phyloP scores from a whole-genome alignment of 2,329 filamentous ascomycete species.

The Ophiostoma pallidulum region DNA sequence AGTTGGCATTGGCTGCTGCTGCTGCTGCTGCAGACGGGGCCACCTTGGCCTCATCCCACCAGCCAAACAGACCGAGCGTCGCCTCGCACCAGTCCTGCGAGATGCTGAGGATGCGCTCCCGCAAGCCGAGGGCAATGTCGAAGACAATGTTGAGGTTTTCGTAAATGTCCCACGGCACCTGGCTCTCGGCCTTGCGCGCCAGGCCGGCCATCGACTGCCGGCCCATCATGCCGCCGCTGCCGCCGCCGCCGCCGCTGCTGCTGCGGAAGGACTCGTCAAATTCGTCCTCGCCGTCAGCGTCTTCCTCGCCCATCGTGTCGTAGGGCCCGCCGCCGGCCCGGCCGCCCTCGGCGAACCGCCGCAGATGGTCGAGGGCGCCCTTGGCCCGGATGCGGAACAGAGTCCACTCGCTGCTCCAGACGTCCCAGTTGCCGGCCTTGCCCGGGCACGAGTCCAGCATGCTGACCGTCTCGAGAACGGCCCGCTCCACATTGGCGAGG shows the following conservation, averaged over 20 bases:
- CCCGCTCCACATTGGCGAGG: slow-evolving; percentile 67
- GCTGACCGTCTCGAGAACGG: slow-evolving; percentile 56
- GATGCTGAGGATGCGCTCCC: slow-evolving; percentile 63
- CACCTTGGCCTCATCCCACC: slow-evolving; percentile 65
- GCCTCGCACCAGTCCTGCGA: slow-evolving; percentile 92
- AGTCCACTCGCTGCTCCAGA: slow-evolving; percentile 71
- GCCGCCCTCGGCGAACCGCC: slow-evolving; percentile 69
- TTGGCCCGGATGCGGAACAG: slow-evolving; percentile 70
- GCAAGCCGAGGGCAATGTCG: slow-evolving; percentile 66
- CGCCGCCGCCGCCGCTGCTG: slow-evolving; percentile 29
- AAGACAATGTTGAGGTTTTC: slow-evolving; percentile 75
- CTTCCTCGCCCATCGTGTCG: slow-evolving; percentile 52
- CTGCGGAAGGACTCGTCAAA: slow-evolving; percentile 28
- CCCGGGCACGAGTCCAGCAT: slow-evolving; percentile 67
- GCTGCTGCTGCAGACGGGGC: slow-evolving; percentile 41
- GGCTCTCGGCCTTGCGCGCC: slow-evolving; percentile 70
- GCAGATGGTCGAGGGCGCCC: slow-evolving; percentile 59
- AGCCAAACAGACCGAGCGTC: slow-evolving; percentile 69
- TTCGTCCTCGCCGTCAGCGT: slow-evolving; percentile 21
- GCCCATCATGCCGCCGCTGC: too few species aligned
- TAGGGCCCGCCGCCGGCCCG: slow-evolving; percentile 23
- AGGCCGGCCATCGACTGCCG: slow-evolving; percentile 50
- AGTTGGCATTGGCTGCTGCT: too few species aligned
- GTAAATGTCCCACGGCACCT: slow-evolving; percentile 84
- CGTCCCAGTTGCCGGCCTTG: slow-evolving; percentile 65